These are phyloP conservation scores for Coemansia reversa DNA, from an alignment of 192 early-diverging fungal species.

Conservation along the genomic window DNA sequence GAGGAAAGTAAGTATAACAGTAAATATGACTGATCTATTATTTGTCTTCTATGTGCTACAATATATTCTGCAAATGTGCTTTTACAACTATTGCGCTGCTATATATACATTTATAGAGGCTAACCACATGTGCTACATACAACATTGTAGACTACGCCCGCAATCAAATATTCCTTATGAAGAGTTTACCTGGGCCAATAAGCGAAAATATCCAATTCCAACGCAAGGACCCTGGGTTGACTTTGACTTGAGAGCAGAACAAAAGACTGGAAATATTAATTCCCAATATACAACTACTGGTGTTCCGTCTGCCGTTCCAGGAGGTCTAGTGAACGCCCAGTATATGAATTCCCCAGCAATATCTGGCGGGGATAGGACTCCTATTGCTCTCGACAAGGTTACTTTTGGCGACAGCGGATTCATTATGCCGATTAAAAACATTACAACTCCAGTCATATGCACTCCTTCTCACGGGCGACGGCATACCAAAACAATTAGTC, in stretches of 20 bases:
- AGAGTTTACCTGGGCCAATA: conserved; percentile 2
- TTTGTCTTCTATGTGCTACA: too few relatives aligned
- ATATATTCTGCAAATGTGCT: too few relatives aligned
- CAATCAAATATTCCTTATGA: background rate
- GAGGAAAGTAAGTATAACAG: too few relatives aligned
- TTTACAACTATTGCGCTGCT: too few relatives aligned
- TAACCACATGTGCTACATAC: background rate
- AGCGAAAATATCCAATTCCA: conserved; percentile 7
- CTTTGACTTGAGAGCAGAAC: background rate
- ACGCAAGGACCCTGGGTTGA: conserved; percentile 4
- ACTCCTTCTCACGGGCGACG: conserved; percentile 2
- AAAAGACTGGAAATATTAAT: too few relatives aligned
- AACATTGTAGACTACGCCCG: background rate
- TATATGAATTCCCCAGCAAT: conserved; percentile 6
- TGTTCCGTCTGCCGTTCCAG: conserved; percentile 15
- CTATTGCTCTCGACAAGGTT: conserved; percentile 1
- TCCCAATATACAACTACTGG: background rate
- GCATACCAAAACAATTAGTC: conserved; percentile 5
- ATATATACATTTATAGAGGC: too few relatives aligned
- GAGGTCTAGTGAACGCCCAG: conserved; percentile 12
- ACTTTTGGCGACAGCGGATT: conserved; percentile 16
- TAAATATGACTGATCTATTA: too few relatives aligned
- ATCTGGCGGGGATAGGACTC: background rate
- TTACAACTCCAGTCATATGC: conserved; percentile 3
- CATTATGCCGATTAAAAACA: conserved; percentile 1